Evolutionary conservation across 2,329 filamentous ascomycete species (phyloP).

Genomic region (Arachnomyces sp.): DNA sequence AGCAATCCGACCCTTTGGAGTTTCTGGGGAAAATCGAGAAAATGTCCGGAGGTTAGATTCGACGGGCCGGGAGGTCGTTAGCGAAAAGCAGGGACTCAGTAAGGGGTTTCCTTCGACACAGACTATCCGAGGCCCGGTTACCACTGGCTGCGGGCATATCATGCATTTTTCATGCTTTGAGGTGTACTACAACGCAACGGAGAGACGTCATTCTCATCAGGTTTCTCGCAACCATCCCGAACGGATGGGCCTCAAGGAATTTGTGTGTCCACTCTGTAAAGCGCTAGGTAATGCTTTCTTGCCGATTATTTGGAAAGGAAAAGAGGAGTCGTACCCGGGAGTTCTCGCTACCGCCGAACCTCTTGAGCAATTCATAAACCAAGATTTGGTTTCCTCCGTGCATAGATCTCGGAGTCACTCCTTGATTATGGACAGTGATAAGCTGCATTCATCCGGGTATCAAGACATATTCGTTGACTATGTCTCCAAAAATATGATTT

Average conservation of each 20-base stretch:
- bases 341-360: constrained; percentile 52
- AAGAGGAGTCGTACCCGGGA: constrained; percentile 75
- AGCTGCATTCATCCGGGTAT: constrained; percentile 28
- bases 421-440: constrained; percentile 30
- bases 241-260: constrained; percentile 69
- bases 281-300: constrained; percentile 91
- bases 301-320: constrained; percentile 89
- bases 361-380: constrained; percentile 64
- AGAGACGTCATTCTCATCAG: constrained; percentile 78
- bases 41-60: constrained; percentile 68
- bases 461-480: constrained; percentile 47
- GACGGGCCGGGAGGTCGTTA: constrained; percentile 61
- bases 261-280: constrained; percentile 94
- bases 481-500: constrained; percentile 43
- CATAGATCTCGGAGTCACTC: constrained; percentile 43
- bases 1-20: constrained; percentile 75
- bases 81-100: constrained; percentile 74
- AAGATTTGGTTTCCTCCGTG: constrained; percentile 46
- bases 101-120: constrained; percentile 74
- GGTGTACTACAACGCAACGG: constrained; percentile 76
- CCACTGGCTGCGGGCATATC: constrained; percentile 90
- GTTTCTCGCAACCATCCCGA: constrained; percentile 94
- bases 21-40: constrained; percentile 77
- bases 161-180: constrained; percentile 98
- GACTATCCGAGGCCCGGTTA: constrained; percentile 67